phyloP scores from a whole-genome alignment of 345 rosid genomes.

The Balakata baccata region DNA sequence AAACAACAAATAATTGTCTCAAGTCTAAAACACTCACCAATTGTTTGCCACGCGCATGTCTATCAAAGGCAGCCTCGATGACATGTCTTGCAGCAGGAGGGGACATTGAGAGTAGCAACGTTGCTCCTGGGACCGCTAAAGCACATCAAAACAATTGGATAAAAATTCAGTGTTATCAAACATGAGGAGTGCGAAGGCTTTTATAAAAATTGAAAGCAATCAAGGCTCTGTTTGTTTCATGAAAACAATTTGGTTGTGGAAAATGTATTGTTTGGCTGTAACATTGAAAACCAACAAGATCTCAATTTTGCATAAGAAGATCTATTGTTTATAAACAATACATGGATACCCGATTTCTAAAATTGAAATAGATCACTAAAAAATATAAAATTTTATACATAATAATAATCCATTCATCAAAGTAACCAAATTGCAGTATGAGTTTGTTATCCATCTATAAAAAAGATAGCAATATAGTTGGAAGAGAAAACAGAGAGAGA shows the following conservation, averaged over 20 bases:
- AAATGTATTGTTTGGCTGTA: too few relatives aligned
- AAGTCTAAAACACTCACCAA: slow-evolving; percentile 51
- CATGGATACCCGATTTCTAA: too few relatives aligned
- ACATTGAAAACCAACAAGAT: too few relatives aligned
- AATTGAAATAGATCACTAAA: too few relatives aligned
- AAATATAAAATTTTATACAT: too few relatives aligned
- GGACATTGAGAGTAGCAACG: slow-evolving; percentile 48
- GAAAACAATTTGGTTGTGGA: background rate
- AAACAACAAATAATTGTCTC: background rate
- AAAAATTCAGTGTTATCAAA: background rate
- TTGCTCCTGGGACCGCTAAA: slow-evolving; percentile 73
- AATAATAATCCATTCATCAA: too few relatives aligned
- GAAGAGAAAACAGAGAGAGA: too few relatives aligned
- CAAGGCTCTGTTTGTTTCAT: background rate
- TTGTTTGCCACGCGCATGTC: slow-evolving; percentile 67
- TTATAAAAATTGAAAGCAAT: background rate
- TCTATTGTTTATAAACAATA: too few relatives aligned
- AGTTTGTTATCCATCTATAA: background rate
- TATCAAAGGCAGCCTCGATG: slow-evolving; percentile 66
- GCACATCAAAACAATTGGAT: slow-evolving; percentile 17
- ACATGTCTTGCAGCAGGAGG: slow-evolving; percentile 73
- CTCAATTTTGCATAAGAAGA: too few relatives aligned
- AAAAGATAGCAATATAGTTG: too few relatives aligned
- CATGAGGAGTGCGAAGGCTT: background rate
- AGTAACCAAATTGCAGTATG: background rate